A percentile compares a stretch with the other conserved stretches of the same genome.
These are phyloP conservation scores for Saitozyma podzolica DNA, from an alignment of 768 basidiomycete species.

Conservation along the genomic window DNA sequence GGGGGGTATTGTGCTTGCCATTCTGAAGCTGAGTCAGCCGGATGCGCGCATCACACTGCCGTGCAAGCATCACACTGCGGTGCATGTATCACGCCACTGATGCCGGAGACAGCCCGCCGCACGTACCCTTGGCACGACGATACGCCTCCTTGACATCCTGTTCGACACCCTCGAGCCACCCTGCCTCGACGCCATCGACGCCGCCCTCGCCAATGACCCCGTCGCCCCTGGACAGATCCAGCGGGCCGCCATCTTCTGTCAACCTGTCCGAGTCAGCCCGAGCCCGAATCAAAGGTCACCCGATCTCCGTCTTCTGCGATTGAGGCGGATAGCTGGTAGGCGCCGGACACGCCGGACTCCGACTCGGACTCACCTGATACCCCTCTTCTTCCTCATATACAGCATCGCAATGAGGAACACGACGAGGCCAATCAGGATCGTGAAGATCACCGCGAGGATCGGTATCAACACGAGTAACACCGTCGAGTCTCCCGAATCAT, in stretches of 20 bases:
- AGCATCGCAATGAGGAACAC: slow-evolving; percentile 88
- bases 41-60: background rate
- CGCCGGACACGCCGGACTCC: no score
- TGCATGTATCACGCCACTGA: no score
- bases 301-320: background rate
- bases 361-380: slow-evolving; percentile 38
- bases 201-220: slow-evolving; percentile 83
- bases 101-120: background rate
- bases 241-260: slow-evolving; percentile 79
- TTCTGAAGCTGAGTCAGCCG: slow-evolving; percentile 38
- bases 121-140: slow-evolving; percentile 79
- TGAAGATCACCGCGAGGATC: slow-evolving; percentile 87
- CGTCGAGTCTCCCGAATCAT: slow-evolving; percentile 1
- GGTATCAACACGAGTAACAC: slow-evolving; percentile 70
- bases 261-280: slow-evolving; percentile 69
- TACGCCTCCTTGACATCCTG: slow-evolving; percentile 72
- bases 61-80: no score
- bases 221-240: slow-evolving; percentile 90
- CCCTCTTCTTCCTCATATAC: slow-evolving; percentile 59
- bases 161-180: slow-evolving; percentile 83
- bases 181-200: slow-evolving; percentile 83
- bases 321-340: background rate
- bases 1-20: slow-evolving; percentile 76
- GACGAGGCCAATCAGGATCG: slow-evolving; percentile 87
- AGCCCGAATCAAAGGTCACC: slow-evolving; percentile 58